Evolutionary conservation across 2,329 filamentous ascomycete species (phyloP).

Genomic region (Amauroascus verrucosus): DNA sequence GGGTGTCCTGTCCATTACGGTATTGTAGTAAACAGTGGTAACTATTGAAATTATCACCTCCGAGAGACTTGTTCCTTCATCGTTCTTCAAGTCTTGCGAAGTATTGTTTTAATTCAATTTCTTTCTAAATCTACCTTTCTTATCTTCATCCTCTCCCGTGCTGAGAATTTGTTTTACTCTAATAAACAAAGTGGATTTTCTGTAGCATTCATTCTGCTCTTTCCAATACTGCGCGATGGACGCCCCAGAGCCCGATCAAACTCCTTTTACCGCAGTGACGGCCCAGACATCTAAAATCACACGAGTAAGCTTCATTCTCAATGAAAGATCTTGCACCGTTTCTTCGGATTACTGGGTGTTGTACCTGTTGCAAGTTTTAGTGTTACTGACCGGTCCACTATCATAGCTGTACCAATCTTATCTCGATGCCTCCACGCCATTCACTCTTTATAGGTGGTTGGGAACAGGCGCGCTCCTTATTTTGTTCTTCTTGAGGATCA

Average conservation of each 20-base stretch:
- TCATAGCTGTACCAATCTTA: slow-evolving; percentile 82
- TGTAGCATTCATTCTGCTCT: not conserved
- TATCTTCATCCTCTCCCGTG: not conserved
- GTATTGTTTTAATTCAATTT: not conserved
- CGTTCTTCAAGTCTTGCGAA: not conserved
- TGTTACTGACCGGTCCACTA: not conserved
- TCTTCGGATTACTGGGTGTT: not conserved
- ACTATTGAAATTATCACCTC: slow-evolving; percentile 1
- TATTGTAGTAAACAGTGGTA: not conserved
- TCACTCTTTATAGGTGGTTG: slow-evolving; percentile 78
- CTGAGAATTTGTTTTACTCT: not conserved
- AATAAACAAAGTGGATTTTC: not conserved
- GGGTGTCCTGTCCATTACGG: not conserved
- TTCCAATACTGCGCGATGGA: slow-evolving; percentile 52
- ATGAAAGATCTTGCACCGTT: not conserved
- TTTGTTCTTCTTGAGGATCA: slow-evolving; percentile 78
- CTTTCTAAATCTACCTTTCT: not conserved
- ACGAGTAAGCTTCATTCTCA: slow-evolving; percentile 27
- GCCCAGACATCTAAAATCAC: slow-evolving; percentile 57
- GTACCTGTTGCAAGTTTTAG: not conserved
- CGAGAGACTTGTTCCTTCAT: not conserved
- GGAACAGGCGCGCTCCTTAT: slow-evolving; percentile 66
- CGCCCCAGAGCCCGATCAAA: slow-evolving; percentile 74
- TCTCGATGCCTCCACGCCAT: slow-evolving; percentile 87
- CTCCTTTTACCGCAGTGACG: slow-evolving; percentile 81